phyloP scores from a whole-genome alignment of 352 stramenopile genomes.

The Phytopythium ostracodes region DNA sequence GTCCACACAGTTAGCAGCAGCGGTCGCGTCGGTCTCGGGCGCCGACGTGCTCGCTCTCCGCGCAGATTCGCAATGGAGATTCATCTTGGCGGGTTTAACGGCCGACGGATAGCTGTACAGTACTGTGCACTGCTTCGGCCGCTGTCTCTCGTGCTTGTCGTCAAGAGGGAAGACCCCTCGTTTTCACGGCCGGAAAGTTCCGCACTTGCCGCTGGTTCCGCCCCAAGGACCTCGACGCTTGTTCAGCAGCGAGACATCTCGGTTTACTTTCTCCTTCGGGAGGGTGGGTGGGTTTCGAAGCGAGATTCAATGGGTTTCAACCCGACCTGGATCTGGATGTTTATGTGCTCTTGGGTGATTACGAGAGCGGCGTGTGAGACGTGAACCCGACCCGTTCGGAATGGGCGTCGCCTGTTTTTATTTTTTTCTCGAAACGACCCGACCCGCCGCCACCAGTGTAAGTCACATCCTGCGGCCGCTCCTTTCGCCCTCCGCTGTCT shows the following conservation, averaged over 20 bases:
- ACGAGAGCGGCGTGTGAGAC: too few species aligned
- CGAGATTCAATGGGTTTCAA: too few species aligned
- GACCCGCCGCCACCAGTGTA: not conserved
- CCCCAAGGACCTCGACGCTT: not conserved
- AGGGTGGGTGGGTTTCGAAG: too few species aligned
- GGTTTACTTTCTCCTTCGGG: not conserved
- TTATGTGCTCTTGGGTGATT: not conserved
- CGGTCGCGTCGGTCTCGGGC: too few species aligned
- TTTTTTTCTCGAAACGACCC: not conserved
- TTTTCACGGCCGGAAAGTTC: conserved; percentile 1
- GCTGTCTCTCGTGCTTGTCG: not conserved
- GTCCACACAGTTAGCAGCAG: too few species aligned
- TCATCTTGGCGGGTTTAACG: not conserved
- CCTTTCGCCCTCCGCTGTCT: not conserved
- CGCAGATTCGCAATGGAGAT: not conserved
- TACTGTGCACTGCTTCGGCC: too few species aligned
- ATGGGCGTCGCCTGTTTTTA: not conserved
- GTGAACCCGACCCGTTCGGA: not conserved
- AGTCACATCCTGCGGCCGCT: not conserved
- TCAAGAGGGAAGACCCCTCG: not conserved
- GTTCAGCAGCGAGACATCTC: not conserved
- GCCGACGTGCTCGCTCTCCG: not conserved
- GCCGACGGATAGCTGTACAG: too few species aligned
- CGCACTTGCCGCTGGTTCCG: not conserved
- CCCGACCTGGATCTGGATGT: not conserved